Evolutionary conservation across 345 rosid genomes (phyloP).

Genomic region (Leavenworthia alabamica): DNA sequence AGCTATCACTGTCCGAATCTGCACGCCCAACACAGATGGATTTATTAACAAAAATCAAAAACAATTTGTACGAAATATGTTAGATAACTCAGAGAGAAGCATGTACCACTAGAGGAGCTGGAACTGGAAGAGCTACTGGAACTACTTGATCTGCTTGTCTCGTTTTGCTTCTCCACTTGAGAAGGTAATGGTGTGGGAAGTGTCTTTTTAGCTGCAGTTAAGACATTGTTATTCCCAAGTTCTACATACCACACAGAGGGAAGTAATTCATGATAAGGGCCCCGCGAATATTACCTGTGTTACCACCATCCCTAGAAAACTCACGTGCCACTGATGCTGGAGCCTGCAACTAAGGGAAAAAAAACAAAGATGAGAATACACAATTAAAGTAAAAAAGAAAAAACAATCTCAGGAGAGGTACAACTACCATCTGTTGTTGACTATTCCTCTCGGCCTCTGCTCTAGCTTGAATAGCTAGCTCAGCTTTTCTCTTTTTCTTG

Average conservation of each 20-base stretch:
- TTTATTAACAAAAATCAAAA: neutral
- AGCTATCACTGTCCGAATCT: slow-evolving; percentile 89
- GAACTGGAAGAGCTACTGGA: slow-evolving; percentile 97
- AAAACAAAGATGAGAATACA: neutral
- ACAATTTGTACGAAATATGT: neutral
- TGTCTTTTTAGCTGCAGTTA: slow-evolving; percentile 46
- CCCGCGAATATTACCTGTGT: slow-evolving; percentile 41
- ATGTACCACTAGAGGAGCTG: slow-evolving; percentile 93
- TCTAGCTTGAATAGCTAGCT: slow-evolving; percentile 77
- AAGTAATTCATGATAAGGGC: neutral
- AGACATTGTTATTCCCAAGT: neutral
- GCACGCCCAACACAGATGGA: slow-evolving; percentile 28
- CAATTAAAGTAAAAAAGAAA: neutral
- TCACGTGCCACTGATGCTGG: slow-evolving; percentile 38
- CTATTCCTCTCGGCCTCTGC: slow-evolving; percentile 54
- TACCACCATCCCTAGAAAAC: slow-evolving; percentile 46
- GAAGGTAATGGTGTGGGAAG: slow-evolving; percentile 34
- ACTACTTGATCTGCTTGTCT: slow-evolving; percentile 78
- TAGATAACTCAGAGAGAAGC: neutral
- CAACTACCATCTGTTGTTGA: slow-evolving; percentile 54
- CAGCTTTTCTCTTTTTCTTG: slow-evolving; percentile 96
- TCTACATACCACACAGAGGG: slow-evolving; percentile 1
- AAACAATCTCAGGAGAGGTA: neutral
- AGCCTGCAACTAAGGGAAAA: slow-evolving; percentile 36
- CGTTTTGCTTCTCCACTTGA: slow-evolving; percentile 53